These are phyloP conservation scores for Bruguiera sexangula DNA, from an alignment of 345 rosid species.

Conservation along the genomic window DNA sequence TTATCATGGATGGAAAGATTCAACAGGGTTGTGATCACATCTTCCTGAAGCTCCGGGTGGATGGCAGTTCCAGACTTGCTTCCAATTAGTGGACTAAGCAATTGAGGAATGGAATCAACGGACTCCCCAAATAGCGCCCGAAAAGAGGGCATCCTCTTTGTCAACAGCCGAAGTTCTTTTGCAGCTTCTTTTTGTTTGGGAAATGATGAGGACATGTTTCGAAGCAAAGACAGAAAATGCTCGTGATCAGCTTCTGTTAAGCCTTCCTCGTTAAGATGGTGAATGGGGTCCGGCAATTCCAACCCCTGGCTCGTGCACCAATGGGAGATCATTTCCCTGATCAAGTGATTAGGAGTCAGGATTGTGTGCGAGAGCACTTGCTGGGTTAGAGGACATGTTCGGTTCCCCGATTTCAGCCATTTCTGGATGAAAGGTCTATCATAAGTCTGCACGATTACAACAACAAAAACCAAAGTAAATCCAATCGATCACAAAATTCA, in stretches of 20 bases:
- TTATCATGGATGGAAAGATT: constrained; percentile 87
- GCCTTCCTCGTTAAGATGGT: constrained; percentile 42
- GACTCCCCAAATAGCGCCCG: constrained; percentile 71
- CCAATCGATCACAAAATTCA: constrained; percentile 1
- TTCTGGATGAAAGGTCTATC: constrained; percentile 74
- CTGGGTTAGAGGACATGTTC: constrained; percentile 80
- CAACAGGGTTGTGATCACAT: constrained; percentile 76
- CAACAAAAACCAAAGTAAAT: constrained; percentile 13
- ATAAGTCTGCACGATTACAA: constrained; percentile 58
- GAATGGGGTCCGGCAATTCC: constrained; percentile 39
- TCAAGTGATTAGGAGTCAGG: constrained; percentile 67
- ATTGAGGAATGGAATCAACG: constrained; percentile 49
- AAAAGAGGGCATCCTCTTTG: constrained; percentile 63
- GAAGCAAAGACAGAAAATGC: constrained; percentile 55
- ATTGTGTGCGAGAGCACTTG: constrained; percentile 73
- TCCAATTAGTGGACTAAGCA: constrained; percentile 52
- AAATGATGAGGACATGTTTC: constrained; percentile 45
- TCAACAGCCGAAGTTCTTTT: constrained; percentile 64
- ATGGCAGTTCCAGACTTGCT: constrained; percentile 30
- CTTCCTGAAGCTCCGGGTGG: constrained; percentile 70
- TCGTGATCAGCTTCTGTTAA: constrained; percentile 58
- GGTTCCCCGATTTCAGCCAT: constrained; percentile 76
- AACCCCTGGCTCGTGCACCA: constrained; percentile 71
- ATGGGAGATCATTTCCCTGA: constrained; percentile 69
- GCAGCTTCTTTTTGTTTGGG: constrained; percentile 74